Evolutionary conservation across 2,329 filamentous ascomycete species (phyloP).

Genomic region (Periglandula ipomoeae): DNA sequence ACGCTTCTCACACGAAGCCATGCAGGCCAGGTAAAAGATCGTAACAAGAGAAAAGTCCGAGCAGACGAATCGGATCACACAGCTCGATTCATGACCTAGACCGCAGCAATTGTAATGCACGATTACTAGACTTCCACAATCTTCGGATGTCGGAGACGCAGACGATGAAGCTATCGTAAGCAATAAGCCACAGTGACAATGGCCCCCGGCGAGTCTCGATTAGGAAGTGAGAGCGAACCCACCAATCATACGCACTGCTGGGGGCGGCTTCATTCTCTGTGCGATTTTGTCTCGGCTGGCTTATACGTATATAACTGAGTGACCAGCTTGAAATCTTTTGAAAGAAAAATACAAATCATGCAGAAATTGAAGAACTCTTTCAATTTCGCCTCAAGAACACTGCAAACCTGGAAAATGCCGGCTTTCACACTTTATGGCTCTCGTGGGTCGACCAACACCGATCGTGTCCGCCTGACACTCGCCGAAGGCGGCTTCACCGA

Average conservation of each 20-base stretch:
- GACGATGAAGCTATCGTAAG: constrained; percentile 7
- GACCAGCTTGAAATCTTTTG: not conserved
- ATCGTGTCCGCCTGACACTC: constrained; percentile 32
- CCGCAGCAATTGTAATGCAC: too few relatives aligned
- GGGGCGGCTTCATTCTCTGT: not conserved
- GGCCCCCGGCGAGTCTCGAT: too few relatives aligned
- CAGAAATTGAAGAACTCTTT: constrained; percentile 17
- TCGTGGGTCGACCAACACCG: constrained; percentile 31
- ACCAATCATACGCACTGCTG: constrained; percentile 17
- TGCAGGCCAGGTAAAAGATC: not conserved
- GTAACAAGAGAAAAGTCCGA: constrained; percentile 6
- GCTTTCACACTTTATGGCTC: constrained; percentile 32
- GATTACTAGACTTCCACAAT: too few relatives aligned
- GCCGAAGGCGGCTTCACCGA: constrained; percentile 34
- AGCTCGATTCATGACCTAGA: not conserved
- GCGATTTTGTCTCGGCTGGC: not conserved
- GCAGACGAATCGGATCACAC: constrained; percentile 9
- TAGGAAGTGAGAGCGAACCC: constrained; percentile 21
- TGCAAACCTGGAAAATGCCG: constrained; percentile 28
- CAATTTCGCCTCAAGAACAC: constrained; percentile 18
- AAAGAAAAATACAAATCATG: constrained; percentile 13
- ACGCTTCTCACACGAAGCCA: too few relatives aligned
- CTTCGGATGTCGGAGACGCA: not conserved
- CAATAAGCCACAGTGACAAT: too few relatives aligned
- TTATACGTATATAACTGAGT: constrained; percentile 8